phyloP scores from a whole-genome alignment of 768 basidiomycete genomes.

The Leccinellum luteum region DNA sequence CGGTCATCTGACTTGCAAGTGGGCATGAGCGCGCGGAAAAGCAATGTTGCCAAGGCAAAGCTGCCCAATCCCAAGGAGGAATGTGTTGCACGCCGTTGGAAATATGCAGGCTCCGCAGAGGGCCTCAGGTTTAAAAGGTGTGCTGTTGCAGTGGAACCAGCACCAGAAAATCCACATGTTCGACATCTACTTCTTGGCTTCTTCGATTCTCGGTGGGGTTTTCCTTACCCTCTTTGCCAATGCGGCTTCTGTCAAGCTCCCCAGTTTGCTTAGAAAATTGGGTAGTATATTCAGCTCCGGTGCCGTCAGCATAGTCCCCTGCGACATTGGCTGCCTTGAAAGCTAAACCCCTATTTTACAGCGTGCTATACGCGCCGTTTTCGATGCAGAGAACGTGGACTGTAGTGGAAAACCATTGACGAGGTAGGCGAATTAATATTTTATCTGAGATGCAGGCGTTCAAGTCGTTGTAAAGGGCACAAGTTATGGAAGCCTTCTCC shows the following conservation, averaged over 20 bases:
- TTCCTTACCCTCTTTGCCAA: constrained; percentile 15
- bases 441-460: too few species aligned
- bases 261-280: constrained; percentile 7
- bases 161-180: constrained; percentile 10
- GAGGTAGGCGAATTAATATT: neutral
- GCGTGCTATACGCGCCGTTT: constrained; percentile 1
- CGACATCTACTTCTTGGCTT: constrained; percentile 10
- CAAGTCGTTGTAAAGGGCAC: constrained; percentile 8
- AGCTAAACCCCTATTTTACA: neutral
- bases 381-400: neutral
- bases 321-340: neutral
- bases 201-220: constrained; percentile 15
- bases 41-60: neutral
- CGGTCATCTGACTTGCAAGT: neutral
- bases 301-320: constrained; percentile 4
- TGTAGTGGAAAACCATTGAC: constrained; percentile 15
- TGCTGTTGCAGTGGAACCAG: neutral
- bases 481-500: constrained; percentile 9
- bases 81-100: neutral
- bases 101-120: neutral
- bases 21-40: neutral
- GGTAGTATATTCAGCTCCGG: neutral
- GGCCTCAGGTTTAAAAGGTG: constrained; percentile 3
- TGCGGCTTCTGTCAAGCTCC: constrained; percentile 8
- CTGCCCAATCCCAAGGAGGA: neutral